phyloP scores from a whole-genome alignment of 2,329 filamentous ascomycete species.

The Talaromyces sp. region DNA sequence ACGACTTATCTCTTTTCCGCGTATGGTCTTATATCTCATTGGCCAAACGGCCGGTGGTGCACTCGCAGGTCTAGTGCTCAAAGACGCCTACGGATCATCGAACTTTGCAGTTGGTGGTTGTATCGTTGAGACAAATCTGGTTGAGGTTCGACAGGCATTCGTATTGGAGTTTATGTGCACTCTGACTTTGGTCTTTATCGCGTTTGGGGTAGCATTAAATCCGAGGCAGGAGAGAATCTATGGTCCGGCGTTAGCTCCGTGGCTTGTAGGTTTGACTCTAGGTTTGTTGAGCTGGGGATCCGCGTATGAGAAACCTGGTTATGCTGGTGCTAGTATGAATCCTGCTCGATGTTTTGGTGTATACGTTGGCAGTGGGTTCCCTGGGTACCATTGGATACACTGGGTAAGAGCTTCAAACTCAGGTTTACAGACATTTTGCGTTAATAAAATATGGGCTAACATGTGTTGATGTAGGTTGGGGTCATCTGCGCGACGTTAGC shows the following conservation, averaged over 20 bases:
- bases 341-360: conserved; percentile 47
- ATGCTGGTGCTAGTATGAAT: conserved; percentile 45
- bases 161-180: conserved; percentile 49
- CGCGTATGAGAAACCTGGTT: conserved; percentile 40
- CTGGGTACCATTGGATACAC: conserved; percentile 38
- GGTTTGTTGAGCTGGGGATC: conserved; percentile 39
- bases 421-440: not conserved
- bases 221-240: conserved; percentile 51
- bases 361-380: conserved; percentile 39
- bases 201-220: conserved; percentile 54
- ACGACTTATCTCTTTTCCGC: conserved; percentile 48
- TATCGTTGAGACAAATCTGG: conserved; percentile 34
- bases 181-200: conserved; percentile 48
- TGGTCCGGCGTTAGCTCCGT: conserved; percentile 49
- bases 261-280: conserved; percentile 46
- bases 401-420: conserved; percentile 23
- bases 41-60: conserved; percentile 48
- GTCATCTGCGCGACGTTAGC: conserved; percentile 8
- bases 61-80: conserved; percentile 45
- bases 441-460: not conserved
- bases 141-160: conserved; percentile 42
- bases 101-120: conserved; percentile 39
- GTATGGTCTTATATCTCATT: conserved; percentile 47
- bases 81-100: conserved; percentile 29
- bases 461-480: not conserved